A percentile compares a stretch with the other conserved stretches of the same genome.
Evolutionary conservation across 345 rosid species (phyloP).

Genomic region (Geranium rotundifolium): DNA sequence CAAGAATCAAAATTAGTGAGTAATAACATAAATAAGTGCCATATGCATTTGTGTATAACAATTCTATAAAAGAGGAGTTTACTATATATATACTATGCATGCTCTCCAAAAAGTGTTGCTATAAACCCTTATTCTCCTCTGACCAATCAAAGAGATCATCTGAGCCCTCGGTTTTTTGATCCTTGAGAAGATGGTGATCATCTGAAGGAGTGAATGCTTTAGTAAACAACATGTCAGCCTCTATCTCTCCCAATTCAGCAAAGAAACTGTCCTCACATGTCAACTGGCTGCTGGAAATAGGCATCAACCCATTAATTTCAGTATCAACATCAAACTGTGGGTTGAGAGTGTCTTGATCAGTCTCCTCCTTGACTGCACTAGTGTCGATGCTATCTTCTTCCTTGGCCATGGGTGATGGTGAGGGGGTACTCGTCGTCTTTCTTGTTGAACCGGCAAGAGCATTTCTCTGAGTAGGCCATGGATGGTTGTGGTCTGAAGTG

Average conservation of each 20-base stretch:
- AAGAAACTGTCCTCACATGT: conserved; percentile 9
- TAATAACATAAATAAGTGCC: no score
- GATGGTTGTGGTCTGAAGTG: conserved; percentile 86
- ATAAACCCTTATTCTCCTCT: conserved; percentile 10
- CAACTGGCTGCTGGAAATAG: neutral
- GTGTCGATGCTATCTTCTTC: neutral
- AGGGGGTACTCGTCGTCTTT: neutral
- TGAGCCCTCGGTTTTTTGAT: conserved; percentile 10
- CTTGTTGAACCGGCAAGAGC: conserved; percentile 66
- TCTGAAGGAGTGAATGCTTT: conserved; percentile 27
- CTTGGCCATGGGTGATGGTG: neutral
- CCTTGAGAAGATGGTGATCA: conserved; percentile 7
- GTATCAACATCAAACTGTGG: conserved; percentile 6
- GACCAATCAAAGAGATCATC: conserved; percentile 56
- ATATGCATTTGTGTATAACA: no score
- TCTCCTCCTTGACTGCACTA: conserved; percentile 12
- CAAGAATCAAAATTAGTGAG: no score
- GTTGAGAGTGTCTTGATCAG: neutral
- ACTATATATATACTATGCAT: no score
- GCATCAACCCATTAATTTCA: neutral
- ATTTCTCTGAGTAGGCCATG: conserved; percentile 71
- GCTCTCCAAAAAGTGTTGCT: no score
- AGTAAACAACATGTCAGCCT: conserved; percentile 45
- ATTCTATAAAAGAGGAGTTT: no score
- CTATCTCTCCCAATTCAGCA: conserved; percentile 52